Evolutionary conservation across 441 rosid genomes (phyloP).

Genomic region (Gossypium davidsonii): DNA sequence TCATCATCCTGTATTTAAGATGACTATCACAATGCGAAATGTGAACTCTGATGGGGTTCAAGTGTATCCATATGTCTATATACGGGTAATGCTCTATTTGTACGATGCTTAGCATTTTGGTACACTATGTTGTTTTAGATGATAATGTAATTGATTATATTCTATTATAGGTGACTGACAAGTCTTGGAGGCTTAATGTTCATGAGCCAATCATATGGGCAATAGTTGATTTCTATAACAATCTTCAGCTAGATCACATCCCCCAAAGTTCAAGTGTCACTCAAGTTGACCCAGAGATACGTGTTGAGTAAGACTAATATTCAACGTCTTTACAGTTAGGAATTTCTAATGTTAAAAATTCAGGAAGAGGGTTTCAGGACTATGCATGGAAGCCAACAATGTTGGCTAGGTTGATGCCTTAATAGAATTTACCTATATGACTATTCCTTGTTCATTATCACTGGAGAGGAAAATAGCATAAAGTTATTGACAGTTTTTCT

Average conservation of each 20-base stretch:
- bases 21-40: constrained; percentile 75
- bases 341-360: neutral
- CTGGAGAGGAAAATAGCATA: neutral
- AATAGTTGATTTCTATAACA: constrained; percentile 62
- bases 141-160: constrained; percentile 15
- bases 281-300: constrained; percentile 98
- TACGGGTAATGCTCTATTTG: constrained; percentile 59
- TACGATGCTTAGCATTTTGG: constrained; percentile 10
- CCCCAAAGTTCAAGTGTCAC: constrained; percentile 70
- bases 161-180: constrained; percentile 66
- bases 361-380: neutral
- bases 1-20: constrained; percentile 91
- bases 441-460: neutral
- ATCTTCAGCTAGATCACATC: constrained; percentile 76
- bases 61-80: constrained; percentile 81
- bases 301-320: constrained; percentile 57
- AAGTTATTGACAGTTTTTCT: neutral
- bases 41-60: constrained; percentile 74
- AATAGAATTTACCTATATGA: neutral
- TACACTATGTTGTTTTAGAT: constrained; percentile 11
- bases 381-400: neutral
- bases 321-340: neutral
- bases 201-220: constrained; percentile 99
- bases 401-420: constrained; percentile 1
- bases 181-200: constrained; percentile 83